Evolutionary conservation across 2,329 filamentous ascomycete species (phyloP).

Genomic region (Penicillium sp.): DNA sequence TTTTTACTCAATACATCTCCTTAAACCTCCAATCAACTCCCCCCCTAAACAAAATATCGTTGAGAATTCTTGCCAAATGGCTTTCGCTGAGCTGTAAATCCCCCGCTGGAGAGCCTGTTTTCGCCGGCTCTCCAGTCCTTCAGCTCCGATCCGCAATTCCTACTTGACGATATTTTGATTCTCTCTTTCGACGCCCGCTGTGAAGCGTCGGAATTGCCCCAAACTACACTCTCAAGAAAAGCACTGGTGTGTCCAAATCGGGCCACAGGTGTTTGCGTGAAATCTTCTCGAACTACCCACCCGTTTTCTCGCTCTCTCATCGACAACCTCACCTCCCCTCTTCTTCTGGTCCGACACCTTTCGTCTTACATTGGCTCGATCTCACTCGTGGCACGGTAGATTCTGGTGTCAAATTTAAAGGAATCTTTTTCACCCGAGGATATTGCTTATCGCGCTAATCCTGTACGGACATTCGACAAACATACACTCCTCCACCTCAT

Average conservation of each 20-base stretch:
- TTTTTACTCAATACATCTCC: background rate
- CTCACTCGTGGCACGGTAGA: too few relatives aligned
- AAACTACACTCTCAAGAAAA: slow-evolving; percentile 35
- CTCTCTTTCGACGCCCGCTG: slow-evolving; percentile 43
- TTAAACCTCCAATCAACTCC: slow-evolving; percentile 11
- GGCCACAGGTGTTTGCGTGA: slow-evolving; percentile 35
- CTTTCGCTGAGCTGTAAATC: slow-evolving; percentile 88
- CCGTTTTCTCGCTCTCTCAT: slow-evolving; percentile 4
- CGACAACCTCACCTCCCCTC: slow-evolving; percentile 7
- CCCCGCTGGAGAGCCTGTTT: slow-evolving; percentile 65
- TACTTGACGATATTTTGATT: slow-evolving; percentile 50
- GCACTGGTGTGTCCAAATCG: slow-evolving; percentile 32
- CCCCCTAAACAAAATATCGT: slow-evolving; percentile 54
- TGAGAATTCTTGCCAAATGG: slow-evolving; percentile 63
- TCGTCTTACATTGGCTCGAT: too few relatives aligned
- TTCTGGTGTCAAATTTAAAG: too few relatives aligned
- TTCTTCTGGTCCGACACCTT: slow-evolving; percentile 3
- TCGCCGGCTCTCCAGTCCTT: slow-evolving; percentile 68
- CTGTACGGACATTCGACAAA: too few relatives aligned
- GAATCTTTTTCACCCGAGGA: too few relatives aligned
- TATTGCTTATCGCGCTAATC: too few relatives aligned
- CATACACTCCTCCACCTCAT: too few relatives aligned
- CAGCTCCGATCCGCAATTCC: slow-evolving; percentile 67
- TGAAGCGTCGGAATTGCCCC: slow-evolving; percentile 58
- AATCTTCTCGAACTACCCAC: slow-evolving; percentile 2